phyloP scores from a whole-genome alignment of 75 land plant species.

The Pinus taeda region DNA sequence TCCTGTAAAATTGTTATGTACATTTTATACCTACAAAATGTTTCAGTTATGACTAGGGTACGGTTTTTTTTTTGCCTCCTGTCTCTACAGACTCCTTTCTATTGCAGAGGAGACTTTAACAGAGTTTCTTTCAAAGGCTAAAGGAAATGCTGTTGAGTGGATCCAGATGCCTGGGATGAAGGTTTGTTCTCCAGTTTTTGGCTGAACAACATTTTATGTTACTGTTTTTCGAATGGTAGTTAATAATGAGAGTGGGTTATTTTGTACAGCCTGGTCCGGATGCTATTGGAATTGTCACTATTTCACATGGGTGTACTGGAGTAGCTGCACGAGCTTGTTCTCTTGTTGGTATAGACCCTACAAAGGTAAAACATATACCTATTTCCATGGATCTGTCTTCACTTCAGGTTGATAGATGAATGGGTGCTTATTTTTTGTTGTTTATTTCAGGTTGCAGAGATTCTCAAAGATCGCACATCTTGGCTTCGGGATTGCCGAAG shows the following conservation, averaged over 20 bases:
- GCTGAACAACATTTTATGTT: slow-evolving; percentile 1
- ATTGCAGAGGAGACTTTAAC: slow-evolving; percentile 92
- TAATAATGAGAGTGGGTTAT: neutral
- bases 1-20: neutral
- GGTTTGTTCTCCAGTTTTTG: slow-evolving; percentile 28
- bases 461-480: slow-evolving; percentile 84
- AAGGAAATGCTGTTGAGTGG: slow-evolving; percentile 98
- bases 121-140: slow-evolving; percentile 89
- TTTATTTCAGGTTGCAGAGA: slow-evolving; percentile 60
- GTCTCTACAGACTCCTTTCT: slow-evolving; percentile 46
- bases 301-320: slow-evolving; percentile 81
- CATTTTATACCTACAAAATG: neutral
- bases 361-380: slow-evolving; percentile 44
- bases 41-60: neutral
- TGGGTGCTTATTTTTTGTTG: neutral
- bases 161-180: slow-evolving; percentile 99
- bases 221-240: neutral
- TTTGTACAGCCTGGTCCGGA: slow-evolving; percentile 98
- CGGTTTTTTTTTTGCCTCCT: neutral
- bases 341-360: slow-evolving; percentile 82
- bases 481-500: slow-evolving; percentile 88
- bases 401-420: neutral
- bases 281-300: slow-evolving; percentile 93
- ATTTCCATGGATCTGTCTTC: neutral
- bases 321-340: slow-evolving; percentile 96